Base-by-base conservation (phyloP, 2,329 filamentous ascomycete species). In the Nemania sp. region DNA sequence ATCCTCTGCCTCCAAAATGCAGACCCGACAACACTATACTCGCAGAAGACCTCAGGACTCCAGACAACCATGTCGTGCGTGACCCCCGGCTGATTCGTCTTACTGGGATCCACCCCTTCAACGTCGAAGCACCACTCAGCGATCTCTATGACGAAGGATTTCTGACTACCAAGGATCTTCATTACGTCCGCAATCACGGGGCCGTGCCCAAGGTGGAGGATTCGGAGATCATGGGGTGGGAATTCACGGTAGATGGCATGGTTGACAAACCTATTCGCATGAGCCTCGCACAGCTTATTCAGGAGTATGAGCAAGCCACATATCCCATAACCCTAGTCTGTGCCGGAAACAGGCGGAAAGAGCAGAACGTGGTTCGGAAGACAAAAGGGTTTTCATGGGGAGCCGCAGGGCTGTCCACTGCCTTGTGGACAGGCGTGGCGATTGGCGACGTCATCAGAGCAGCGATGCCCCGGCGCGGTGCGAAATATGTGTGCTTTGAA, bases 301-400 rank as follows among this genome's bases (percentile, higher is more conserved):
- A 85, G 41, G 86, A 92, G 8, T 97, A 92, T 74, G 89, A 94
- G 62, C 93, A 97, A 77, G 87, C 93, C 27, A 97, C 94, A 2
- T 92, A 92, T 66, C 94, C 94, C 0, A 86, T 98, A 67, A 97
- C 94, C 0, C 86, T 98, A 1, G 94, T 97, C 24, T 98, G 94
- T 78, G 94, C 94, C 3, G 94, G 94, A 1, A 98, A 98, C 79
- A 87, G 94, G 67, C 88, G 94, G 35, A 97, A 97, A 81, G 94
- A 98, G 80, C 94, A 97, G 77, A 98, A 98, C 73, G 85, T 93
- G 59, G 92, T 97, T 2, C 87, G 93, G 18, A 97, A 97, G 79
- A 93, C 92, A 0, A 97, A 97, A 75, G 94, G 94, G 0, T 98
- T 98, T 81, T 97, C 93, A 1, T 98, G 94, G 94, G 94, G 94